Base-by-base conservation (phyloP, 495 filamentous ascomycete species). In the Aspergillus incahuasiensis region DNA sequence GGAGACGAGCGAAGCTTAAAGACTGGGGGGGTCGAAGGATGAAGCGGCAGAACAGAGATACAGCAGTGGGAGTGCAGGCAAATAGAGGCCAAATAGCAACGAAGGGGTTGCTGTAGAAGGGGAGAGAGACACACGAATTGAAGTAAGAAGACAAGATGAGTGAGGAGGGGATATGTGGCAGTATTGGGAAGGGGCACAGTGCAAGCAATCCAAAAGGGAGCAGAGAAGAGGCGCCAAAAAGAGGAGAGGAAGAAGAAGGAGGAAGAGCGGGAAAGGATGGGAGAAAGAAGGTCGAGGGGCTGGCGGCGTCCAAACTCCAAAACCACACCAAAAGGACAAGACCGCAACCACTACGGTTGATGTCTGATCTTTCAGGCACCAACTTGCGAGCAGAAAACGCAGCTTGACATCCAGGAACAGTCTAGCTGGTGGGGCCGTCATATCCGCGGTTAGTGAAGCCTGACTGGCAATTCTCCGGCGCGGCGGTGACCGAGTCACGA, bases 271-370 rank as follows among this genome's bases (percentile, higher is more conserved):
- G 34, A 19, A 40, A 40, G 48, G 53, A 56, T 58, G 38, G 38
- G 51, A 64, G 65, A 61, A 28, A 28, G 64, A 61, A 63, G 68
- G 67, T 76, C 73, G 75, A 76, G 75, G 75, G 75, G 73, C 72
- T 71, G 75, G 75, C 74, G 74, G 71, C 59, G 75, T 62, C 32
- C 32, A 35, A 76, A 69, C 69, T 73, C 32, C 32, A 35, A 35
- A 35, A 35, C 8, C 32, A 35, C 32, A 35, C 32, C 32, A 35
- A 35, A 30, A 15, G 12, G 8, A 35, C 32, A 35, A 35, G 28
- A 35, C 32, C 32, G 8, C 32, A 35, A 35, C 32, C 32, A 35
- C 38, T 40, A 40, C 15, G 38, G 15, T 40, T n/a, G 38, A 18
- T 40, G 38, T 40, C 38, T 40, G 38, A 40, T 40, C n/a, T 40